Evolutionary conservation across 805 yeast genomes (phyloP).

Genomic region (Saturnispora hagleri): DNA sequence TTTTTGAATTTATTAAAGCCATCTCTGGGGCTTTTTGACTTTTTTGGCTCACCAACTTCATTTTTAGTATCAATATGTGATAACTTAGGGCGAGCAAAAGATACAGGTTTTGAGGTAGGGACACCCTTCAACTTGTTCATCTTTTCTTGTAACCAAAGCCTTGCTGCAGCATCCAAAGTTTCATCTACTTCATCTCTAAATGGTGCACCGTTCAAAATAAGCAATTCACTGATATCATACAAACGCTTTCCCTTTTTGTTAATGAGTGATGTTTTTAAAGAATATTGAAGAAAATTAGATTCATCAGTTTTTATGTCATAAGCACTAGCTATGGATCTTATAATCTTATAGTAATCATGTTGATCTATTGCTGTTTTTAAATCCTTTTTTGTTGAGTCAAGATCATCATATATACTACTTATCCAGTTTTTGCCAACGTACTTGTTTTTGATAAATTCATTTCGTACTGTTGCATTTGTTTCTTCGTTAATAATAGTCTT

Average conservation of each 20-base stretch:
- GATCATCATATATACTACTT: constrained; percentile 16
- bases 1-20: constrained; percentile 22
- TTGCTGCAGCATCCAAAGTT: constrained; percentile 30
- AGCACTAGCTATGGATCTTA: constrained; percentile 38
- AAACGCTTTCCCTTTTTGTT: constrained; percentile 19
- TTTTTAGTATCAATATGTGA: neutral
- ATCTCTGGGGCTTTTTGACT: constrained; percentile 8
- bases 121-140: constrained; percentile 26
- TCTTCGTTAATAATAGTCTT: constrained; percentile 25
- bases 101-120: neutral
- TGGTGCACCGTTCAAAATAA: constrained; percentile 47
- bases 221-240: constrained; percentile 46
- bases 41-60: neutral
- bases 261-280: constrained; percentile 33
- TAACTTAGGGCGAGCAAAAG: neutral
- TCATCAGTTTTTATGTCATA: constrained; percentile 35
- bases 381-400: constrained; percentile 18
- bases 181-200: constrained; percentile 26
- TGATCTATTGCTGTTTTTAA: neutral
- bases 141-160: constrained; percentile 43
- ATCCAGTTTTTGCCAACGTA: constrained; percentile 48
- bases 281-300: constrained; percentile 38
- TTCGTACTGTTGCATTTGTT: constrained; percentile 38
- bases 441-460: constrained; percentile 54
- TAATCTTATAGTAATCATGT: constrained; percentile 26